Percentiles rank a stretch among this genome's conserved stretches.
These are phyloP conservation scores for Rhodotorula babjevae DNA, from an alignment of 768 basidiomycete species.

Conservation along the genomic window DNA sequence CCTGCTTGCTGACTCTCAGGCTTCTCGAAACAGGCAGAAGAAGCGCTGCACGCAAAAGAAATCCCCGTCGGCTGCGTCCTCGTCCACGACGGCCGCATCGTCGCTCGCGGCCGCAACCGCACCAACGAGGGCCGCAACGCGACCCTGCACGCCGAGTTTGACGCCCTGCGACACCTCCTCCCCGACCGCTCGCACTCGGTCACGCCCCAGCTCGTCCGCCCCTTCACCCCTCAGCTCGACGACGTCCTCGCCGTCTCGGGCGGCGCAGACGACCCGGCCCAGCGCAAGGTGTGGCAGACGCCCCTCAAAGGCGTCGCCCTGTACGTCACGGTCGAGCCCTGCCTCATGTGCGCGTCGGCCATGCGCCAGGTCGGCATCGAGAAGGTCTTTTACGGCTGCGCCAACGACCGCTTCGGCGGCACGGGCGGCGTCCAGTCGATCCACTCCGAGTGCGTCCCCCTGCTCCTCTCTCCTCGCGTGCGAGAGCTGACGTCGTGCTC, in stretches of 20 bases:
- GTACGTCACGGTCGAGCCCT: conserved; percentile 98
- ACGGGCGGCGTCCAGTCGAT: conserved; percentile 91
- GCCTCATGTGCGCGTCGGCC: conserved; percentile 98
- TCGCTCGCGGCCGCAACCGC: conserved; percentile 83
- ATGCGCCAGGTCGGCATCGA: conserved; percentile 87
- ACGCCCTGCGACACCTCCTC: conserved; percentile 86
- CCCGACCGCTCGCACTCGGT: conserved; percentile 50
- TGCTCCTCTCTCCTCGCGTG: too few species aligned
- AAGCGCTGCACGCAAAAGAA: conserved; percentile 76
- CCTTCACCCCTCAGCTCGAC: conserved; percentile 18
- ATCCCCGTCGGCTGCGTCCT: conserved; percentile 98
- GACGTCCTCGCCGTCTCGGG: not conserved
- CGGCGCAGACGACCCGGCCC: not conserved
- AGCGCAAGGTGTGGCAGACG: conserved; percentile 47
- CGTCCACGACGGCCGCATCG: conserved; percentile 67
- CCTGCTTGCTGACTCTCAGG: not conserved
- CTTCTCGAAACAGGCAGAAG: conserved; percentile 49
- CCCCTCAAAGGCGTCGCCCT: conserved; percentile 74
- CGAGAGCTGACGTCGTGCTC: not conserved
- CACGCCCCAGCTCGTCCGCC: conserved; percentile 9
- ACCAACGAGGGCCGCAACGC: conserved; percentile 94
- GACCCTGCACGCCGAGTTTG: conserved; percentile 93
- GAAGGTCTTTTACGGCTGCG: conserved; percentile 85
- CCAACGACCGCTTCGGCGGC: conserved; percentile 92
- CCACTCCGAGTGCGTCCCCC: conserved; percentile 59